Conservation (phyloP, 1,284 basidiomycete species). For the Trichosporon asahii region DNA sequence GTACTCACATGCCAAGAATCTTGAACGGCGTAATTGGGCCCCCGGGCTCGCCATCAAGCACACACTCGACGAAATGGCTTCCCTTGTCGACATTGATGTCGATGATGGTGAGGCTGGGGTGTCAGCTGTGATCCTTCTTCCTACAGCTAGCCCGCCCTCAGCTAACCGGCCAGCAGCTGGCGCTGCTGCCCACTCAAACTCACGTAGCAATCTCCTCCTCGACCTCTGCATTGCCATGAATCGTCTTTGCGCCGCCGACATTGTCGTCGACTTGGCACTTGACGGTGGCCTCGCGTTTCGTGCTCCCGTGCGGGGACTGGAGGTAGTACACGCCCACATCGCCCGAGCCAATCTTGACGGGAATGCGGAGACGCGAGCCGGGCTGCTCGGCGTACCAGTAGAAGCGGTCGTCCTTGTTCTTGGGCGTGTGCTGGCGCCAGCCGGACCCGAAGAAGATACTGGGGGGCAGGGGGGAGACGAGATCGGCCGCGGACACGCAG, state of each 20-base stretch:
- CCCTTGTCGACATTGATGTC: conserved; percentile 70
- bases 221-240: conserved; percentile 48
- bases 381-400: conserved; percentile 72
- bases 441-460: conserved; percentile 85
- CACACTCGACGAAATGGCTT: conserved; percentile 77
- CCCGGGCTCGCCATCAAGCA: conserved; percentile 72
- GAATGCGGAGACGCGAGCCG: conserved; percentile 45
- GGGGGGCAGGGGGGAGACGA: conserved; percentile 87
- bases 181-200: conserved; percentile 5
- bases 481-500: conserved; percentile 87
- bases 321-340: conserved; percentile 54
- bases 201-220: conserved; percentile 31
- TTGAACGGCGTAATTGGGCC: conserved; percentile 62
- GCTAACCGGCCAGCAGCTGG: too few relatives aligned
- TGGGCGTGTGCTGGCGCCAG: conserved; percentile 72
- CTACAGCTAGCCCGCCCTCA: too few relatives aligned
- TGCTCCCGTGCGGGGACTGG: conserved; percentile 45
- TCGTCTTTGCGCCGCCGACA: conserved; percentile 47
- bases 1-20: conserved; percentile 63
- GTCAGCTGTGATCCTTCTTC: conserved; percentile 22
- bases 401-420: conserved; percentile 60
- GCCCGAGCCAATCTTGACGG: conserved; percentile 48
- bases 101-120: conserved; percentile 61
- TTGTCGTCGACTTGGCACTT: conserved; percentile 55
- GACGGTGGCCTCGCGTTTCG: conserved; percentile 36